Percentiles rank a stretch among this genome's conserved stretches.
phyloP scores from a whole-genome alignment of 176 grass and related monocot species.

The Dactylis glomerata region DNA sequence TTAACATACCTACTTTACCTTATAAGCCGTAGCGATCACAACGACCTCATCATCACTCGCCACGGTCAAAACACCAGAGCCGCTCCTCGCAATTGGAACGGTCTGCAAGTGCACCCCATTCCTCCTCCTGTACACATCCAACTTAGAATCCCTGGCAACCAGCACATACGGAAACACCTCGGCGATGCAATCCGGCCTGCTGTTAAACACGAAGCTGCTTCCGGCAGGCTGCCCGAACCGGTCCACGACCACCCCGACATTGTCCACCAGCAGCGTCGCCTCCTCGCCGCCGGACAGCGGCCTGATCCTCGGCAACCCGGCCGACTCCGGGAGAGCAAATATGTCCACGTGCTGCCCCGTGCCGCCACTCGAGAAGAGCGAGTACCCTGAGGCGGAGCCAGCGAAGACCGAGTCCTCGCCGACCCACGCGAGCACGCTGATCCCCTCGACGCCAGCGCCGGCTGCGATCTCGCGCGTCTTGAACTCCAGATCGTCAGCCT shows the following conservation, averaged over 20 bases:
- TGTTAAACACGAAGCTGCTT: constrained; percentile 83
- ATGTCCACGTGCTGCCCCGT: constrained; percentile 40
- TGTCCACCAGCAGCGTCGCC: constrained; percentile 78
- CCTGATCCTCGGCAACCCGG: constrained; percentile 53
- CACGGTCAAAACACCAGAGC: constrained; percentile 43
- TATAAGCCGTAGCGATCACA: constrained; percentile 79
- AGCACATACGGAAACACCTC: constrained; percentile 74
- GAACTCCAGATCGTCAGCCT: constrained; percentile 54
- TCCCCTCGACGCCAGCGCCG: constrained; percentile 41
- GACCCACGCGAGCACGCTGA: constrained; percentile 72
- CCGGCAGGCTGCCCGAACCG: constrained; percentile 55
- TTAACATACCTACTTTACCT: constrained; percentile 94
- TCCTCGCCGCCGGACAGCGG: constrained; percentile 60
- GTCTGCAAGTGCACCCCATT: constrained; percentile 62
- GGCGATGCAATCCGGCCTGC: constrained; percentile 49
- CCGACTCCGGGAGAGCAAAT: constrained; percentile 76
- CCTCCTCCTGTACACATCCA: constrained; percentile 82
- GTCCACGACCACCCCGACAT: constrained; percentile 69
- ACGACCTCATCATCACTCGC: constrained; percentile 52
- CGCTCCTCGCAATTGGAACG: constrained; percentile 42
- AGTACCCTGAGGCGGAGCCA: constrained; percentile 58
- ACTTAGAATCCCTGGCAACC: constrained; percentile 50
- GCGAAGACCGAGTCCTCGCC: constrained; percentile 60
- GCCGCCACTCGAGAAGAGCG: constrained; percentile 35
- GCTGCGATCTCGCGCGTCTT: constrained; percentile 58